These are phyloP conservation scores for Tricholoma hemisulphureum DNA, from an alignment of 768 basidiomycete genomes.

Conservation along the genomic window DNA sequence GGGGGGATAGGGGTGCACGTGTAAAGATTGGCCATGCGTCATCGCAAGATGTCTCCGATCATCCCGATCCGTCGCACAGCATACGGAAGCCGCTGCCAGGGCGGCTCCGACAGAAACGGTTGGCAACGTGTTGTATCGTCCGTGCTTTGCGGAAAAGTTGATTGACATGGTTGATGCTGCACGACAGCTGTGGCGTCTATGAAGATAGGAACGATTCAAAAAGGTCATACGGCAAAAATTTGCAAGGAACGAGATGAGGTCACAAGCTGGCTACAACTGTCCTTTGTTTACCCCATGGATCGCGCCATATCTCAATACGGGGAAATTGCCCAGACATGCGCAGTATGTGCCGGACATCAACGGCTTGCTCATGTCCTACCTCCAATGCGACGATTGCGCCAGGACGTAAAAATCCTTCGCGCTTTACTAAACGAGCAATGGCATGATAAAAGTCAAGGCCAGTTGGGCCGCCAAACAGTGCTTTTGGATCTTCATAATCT, in stretches of 20 bases:
- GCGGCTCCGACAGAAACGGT: background rate
- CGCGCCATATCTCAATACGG: conserved; percentile 68
- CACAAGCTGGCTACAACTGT: conserved; percentile 59
- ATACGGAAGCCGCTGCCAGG: no score
- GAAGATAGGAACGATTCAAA: background rate
- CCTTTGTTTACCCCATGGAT: conserved; percentile 76
- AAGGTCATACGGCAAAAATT: background rate
- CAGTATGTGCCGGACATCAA: conserved; percentile 59
- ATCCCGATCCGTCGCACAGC: background rate
- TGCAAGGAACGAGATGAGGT: conserved; percentile 17
- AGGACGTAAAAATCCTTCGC: conserved; percentile 48
- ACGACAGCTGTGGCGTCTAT: background rate
- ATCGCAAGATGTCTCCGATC: background rate
- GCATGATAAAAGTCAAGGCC: conserved; percentile 65
- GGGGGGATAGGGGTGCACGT: background rate
- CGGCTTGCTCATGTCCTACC: conserved; percentile 73
- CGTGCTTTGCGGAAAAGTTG: no score
- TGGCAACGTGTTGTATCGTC: no score
- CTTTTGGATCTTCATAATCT: conserved; percentile 76
- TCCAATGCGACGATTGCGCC: conserved; percentile 71
- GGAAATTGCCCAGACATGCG: conserved; percentile 42
- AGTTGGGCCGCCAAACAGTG: conserved; percentile 73
- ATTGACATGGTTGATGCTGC: no score
- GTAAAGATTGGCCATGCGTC: no score
- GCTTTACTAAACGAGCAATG: conserved; percentile 61